Evolutionary conservation across 1,139 yeast genomes (phyloP), one percentile per base, ranked within the genome.

Genomic region (Sugiyamaella neomexicana): DNA sequence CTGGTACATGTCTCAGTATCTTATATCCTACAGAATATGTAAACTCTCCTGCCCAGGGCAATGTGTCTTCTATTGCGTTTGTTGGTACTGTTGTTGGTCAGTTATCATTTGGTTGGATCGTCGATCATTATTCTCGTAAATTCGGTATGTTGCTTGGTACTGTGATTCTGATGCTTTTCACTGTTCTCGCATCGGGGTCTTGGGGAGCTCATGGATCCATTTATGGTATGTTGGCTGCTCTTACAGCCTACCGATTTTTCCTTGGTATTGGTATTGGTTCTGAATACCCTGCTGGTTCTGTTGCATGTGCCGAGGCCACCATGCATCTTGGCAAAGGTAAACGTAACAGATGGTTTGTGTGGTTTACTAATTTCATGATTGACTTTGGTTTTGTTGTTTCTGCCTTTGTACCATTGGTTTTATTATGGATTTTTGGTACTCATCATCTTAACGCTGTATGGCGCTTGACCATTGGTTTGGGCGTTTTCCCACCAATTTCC

Each of bases 81-180:
- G 96, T 80, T 10, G 97, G 97, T 64, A 89, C 91, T 2, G 95
- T 90, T 50, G 79, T 87, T n/a, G 97, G 97, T 43, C 91, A 85
- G 75, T 77, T 90, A 53, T 53, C 76, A 1, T 89, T 90, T 70
- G 97, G 97, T 48, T 83, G 82, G 65, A 73, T 87, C 50, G 80
- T 95, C 15, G 97, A 90, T 72, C 80, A 83, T 65, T 75, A 83
- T 62, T 85, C 90, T 10, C 82, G 97, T 73, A 89, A 85, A 66
- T 71, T 77, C 7, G 95, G 95, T 47, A 89, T 90, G 96, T 67
- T 90, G 61, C 69, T 79, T 46, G 89, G 96, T 42, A 87, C 90
- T 27, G 70, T 76, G 34, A 79, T 89, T 69, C 78, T 90, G 64
- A 86, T 89, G 61, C 46, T 89, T 15, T 87, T 89, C 68, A 80